Evolutionary conservation across 2,329 filamentous ascomycete genomes (phyloP).

Genomic region (Seiridium unicorne): DNA sequence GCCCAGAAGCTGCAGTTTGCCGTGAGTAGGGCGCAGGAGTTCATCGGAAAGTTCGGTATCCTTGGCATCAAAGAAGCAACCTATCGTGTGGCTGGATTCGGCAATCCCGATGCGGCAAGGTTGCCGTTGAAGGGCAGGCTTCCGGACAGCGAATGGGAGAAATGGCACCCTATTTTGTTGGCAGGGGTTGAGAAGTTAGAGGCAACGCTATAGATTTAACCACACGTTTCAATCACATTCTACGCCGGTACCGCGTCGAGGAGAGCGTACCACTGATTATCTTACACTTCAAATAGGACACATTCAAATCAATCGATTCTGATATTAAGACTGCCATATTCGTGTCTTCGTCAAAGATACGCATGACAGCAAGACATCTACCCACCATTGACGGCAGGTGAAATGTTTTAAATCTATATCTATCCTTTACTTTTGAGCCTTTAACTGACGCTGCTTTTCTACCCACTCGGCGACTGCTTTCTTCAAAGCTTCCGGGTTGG

Average conservation of each 20-base stretch:
- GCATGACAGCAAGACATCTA: too few relatives aligned
- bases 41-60: conserved; percentile 59
- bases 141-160: conserved; percentile 48
- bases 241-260: too few relatives aligned
- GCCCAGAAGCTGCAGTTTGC: conserved; percentile 59
- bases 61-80: conserved; percentile 65
- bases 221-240: not conserved
- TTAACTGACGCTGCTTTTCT: too few relatives aligned
- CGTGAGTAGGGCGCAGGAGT: conserved; percentile 60
- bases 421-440: too few relatives aligned
- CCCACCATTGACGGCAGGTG: too few relatives aligned
- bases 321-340: too few relatives aligned
- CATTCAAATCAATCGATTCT: too few relatives aligned
- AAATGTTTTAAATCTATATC: too few relatives aligned
- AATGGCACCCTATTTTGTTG: conserved; percentile 35
- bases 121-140: conserved; percentile 58
- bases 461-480: too few relatives aligned
- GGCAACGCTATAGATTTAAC: not conserved
- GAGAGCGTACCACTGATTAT: too few relatives aligned
- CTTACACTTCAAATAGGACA: too few relatives aligned
- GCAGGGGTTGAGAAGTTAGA: conserved; percentile 1
- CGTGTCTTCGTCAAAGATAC: too few relatives aligned
- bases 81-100: conserved; percentile 54
- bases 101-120: conserved; percentile 56
- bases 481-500: conserved; percentile 24